Conservation (phyloP, 1,284 basidiomycete species). For the Porogramme epimiltina region DNA sequence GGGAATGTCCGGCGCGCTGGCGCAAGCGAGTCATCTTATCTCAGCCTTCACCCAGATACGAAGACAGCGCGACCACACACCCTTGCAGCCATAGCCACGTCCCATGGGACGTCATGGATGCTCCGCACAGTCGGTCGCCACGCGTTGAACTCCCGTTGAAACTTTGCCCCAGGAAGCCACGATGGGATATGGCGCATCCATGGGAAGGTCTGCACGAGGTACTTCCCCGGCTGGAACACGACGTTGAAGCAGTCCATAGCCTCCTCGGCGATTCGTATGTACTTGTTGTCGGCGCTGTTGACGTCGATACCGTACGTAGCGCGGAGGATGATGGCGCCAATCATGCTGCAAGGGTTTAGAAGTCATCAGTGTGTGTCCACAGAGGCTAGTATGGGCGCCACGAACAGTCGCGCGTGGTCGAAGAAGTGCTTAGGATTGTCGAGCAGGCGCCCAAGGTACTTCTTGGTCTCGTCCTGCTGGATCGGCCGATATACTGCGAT, state of each 20-base stretch:
- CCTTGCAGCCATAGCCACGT: conserved; percentile 4
- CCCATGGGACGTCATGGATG: conserved; percentile 8
- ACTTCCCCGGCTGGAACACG: conserved; percentile 11
- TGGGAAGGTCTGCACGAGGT: conserved; percentile 15
- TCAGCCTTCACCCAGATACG: not conserved
- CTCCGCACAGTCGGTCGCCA: conserved; percentile 4
- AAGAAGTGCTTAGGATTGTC: not conserved
- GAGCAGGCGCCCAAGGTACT: conserved; percentile 3
- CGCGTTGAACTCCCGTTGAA: conserved; percentile 1
- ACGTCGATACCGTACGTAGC: conserved; percentile 35
- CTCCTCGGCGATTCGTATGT: conserved; percentile 5
- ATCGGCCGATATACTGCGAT: conserved; percentile 3
- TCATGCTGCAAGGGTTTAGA: conserved; percentile 3
- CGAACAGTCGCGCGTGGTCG: conserved; percentile 8
- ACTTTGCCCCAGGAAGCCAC: conserved; percentile 16
- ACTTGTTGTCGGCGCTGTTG: conserved; percentile 12
- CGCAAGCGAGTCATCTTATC: not conserved
- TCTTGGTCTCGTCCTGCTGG: not conserved
- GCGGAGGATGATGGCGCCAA: conserved; percentile 17
- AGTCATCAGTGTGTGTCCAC: too few species aligned
- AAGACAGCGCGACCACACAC: not conserved
- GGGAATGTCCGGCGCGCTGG: conserved; percentile 2
- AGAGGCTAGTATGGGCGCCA: not conserved
- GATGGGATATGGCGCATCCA: conserved; percentile 9
- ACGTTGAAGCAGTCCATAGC: conserved; percentile 7